Conservation (phyloP, 2,329 filamentous ascomycete genomes). For the Microcera coccophila region DNA sequence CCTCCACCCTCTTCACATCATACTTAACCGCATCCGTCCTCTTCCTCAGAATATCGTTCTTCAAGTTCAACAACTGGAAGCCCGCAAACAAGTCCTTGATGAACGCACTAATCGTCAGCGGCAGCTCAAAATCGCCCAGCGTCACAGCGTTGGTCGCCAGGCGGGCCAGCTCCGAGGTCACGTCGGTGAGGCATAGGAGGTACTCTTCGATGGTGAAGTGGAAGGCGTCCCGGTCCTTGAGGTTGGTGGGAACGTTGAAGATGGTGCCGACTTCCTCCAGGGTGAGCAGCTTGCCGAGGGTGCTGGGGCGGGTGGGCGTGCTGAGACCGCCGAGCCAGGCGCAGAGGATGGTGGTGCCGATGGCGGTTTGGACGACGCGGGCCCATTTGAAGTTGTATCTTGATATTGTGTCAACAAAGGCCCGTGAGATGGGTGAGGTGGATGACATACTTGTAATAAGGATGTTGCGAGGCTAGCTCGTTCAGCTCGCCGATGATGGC, state of each 20-base stretch:
- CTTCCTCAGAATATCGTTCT: constrained; percentile 88
- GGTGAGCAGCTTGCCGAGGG: constrained; percentile 67
- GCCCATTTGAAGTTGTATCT: constrained; percentile 84
- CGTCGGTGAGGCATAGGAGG: constrained; percentile 77
- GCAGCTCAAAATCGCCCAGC: constrained; percentile 79
- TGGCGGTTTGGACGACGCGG: constrained; percentile 76
- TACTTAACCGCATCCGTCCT: constrained; percentile 94
- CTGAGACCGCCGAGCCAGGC: constrained; percentile 76
- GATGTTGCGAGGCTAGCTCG: constrained; percentile 73
- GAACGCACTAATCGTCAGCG: constrained; percentile 83
- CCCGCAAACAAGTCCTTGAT: constrained; percentile 94
- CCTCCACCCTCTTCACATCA: constrained; percentile 94
- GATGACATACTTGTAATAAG: constrained; percentile 81
- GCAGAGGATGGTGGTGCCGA: constrained; percentile 52
- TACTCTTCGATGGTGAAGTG: constrained; percentile 98
- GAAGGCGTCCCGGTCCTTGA: constrained; percentile 86
- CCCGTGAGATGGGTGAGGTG: neutral
- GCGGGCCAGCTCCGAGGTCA: constrained; percentile 86
- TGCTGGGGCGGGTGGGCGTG: constrained; percentile 48
- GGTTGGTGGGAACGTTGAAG: constrained; percentile 80
- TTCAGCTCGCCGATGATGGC: constrained; percentile 67
- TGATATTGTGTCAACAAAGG: constrained; percentile 2
- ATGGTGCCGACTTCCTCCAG: constrained; percentile 82
- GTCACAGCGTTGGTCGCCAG: constrained; percentile 90
- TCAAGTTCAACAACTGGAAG: constrained; percentile 95